These are phyloP conservation scores for Pseudonitzschia multiseries DNA, from an alignment of 108 stramenopile genomes.

Conservation along the genomic window DNA sequence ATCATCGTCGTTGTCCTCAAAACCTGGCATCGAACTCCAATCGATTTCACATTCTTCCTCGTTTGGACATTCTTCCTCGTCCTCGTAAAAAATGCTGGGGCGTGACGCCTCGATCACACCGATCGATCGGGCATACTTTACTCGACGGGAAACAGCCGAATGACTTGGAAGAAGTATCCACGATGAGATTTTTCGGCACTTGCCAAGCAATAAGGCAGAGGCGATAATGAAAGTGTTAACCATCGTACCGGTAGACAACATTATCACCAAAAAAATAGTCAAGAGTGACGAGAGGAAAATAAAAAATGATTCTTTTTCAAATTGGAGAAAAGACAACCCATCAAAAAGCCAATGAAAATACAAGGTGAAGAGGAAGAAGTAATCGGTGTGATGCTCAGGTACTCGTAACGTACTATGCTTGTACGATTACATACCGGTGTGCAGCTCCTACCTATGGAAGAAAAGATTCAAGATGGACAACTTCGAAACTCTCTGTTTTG, in stretches of 20 bases:
- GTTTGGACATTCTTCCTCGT: constrained; percentile 16
- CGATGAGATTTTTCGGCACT: neutral
- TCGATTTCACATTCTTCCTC: constrained; percentile 45
- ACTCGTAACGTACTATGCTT: too few relatives aligned
- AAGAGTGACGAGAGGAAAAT: too few relatives aligned
- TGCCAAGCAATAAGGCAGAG: neutral
- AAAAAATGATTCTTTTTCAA: too few relatives aligned
- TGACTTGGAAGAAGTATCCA: neutral
- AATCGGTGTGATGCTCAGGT: too few relatives aligned
- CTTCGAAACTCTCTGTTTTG: too few relatives aligned
- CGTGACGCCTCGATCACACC: neutral
- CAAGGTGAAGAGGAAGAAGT: too few relatives aligned
- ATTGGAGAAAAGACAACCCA: too few relatives aligned
- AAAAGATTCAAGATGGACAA: too few relatives aligned
- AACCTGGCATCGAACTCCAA: constrained; percentile 35
- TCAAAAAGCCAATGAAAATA: too few relatives aligned
- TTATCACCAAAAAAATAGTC: neutral
- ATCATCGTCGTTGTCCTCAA: constrained; percentile 16
- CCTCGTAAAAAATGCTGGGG: neutral
- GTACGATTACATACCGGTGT: too few relatives aligned
- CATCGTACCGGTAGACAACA: neutral
- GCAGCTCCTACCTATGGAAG: too few relatives aligned
- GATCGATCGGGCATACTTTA: neutral
- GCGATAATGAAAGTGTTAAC: neutral
- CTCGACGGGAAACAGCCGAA: neutral